Percentiles rank a stretch among this genome's conserved stretches.
phyloP scores from a whole-genome alignment of 1,139 yeast genomes.

The Yamadazyma trypodendri region DNA sequence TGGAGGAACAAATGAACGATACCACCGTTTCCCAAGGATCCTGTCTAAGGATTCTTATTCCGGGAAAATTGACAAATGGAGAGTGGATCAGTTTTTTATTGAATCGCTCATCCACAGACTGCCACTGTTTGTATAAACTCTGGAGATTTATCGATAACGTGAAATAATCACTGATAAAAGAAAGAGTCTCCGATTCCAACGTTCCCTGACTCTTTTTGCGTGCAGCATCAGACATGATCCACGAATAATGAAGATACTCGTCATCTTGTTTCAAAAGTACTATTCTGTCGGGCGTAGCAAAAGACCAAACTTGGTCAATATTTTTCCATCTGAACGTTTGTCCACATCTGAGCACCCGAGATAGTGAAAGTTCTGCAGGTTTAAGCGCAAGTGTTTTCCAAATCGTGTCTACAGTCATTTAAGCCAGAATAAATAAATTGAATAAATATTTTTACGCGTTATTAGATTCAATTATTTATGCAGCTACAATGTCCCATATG shows the following conservation, averaged over 20 bases:
- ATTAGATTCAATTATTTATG: no score
- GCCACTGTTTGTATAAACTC: slow-evolving; percentile 63
- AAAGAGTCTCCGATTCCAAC: slow-evolving; percentile 32
- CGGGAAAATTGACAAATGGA: slow-evolving; percentile 50
- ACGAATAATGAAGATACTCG: slow-evolving; percentile 28
- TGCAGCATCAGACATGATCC: slow-evolving; percentile 22
- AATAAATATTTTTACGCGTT: no score
- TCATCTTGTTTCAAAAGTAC: slow-evolving; percentile 53
- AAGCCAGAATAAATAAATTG: no score
- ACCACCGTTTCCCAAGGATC: slow-evolving; percentile 96
- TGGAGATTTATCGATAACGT: slow-evolving; percentile 56
- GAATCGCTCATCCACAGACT: slow-evolving; percentile 47
- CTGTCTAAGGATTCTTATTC: slow-evolving; percentile 82
- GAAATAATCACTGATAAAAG: slow-evolving; percentile 65
- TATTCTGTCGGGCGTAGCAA: slow-evolving; percentile 48
- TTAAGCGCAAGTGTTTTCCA: slow-evolving; percentile 27
- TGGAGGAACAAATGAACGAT: slow-evolving; percentile 92
- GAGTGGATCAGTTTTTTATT: slow-evolving; percentile 30
- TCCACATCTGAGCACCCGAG: slow-evolving; percentile 80
- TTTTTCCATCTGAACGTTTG: slow-evolving; percentile 79
- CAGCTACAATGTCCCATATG: slow-evolving; percentile 37
- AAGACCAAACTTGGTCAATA: slow-evolving; percentile 59
- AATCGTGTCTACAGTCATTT: slow-evolving; percentile 25
- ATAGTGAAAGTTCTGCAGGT: slow-evolving; percentile 55
- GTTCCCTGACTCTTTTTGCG: not conserved